Evolutionary conservation across 164 flowering plant genomes (phyloP), one percentile per base, ranked within the genome.

Genomic region (Aristolochia fimbriata): DNA sequence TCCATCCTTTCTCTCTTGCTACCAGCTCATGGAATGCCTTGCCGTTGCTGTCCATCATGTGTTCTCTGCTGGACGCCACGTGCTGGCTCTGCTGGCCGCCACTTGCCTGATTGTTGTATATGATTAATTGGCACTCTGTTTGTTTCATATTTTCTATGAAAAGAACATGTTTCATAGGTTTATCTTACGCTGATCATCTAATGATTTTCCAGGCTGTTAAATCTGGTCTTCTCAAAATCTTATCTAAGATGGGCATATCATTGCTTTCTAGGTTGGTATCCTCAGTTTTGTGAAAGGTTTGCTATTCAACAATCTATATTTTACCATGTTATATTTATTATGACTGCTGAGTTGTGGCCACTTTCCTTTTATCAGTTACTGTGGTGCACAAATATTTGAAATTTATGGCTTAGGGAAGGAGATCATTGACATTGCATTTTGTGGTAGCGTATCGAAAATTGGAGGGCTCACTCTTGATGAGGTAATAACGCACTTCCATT

Each of bases 331-430:
- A 15, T 31, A 23, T 56, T 47, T 20, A 30, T 30, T 30, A 20
- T 49, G 52, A 23, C 33, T 0, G 20, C 22, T 19, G 21, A 50
- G 53, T 54, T 54, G 57, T 54, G 30, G 30, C 31, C 2, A 6
- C 14, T 51, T 59, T 72, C 51, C 53, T 73, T 53, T 57, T 3
- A 71, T 46, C 71, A 94, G 99, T 77, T 94, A 94, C 57, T 91
- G 99, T 70, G 99, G 99, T 52, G 99, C 99, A 50, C 99, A 94
- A 67, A 94, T 94, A 75, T 94, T 94, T 82, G 99, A 94, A 80
- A 77, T 94, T 41, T 94, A 90, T 72, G 99, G 99, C 50, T 71
- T 94, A 15, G 99, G 96, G 62, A 75, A 80, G 70, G 97, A 94
- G 37, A 71, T 91, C 67, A 88, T 94, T 58, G 96, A 88, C 78